Conservation (phyloP, 306 rosid species). For the Albizia julibrissin region DNA sequence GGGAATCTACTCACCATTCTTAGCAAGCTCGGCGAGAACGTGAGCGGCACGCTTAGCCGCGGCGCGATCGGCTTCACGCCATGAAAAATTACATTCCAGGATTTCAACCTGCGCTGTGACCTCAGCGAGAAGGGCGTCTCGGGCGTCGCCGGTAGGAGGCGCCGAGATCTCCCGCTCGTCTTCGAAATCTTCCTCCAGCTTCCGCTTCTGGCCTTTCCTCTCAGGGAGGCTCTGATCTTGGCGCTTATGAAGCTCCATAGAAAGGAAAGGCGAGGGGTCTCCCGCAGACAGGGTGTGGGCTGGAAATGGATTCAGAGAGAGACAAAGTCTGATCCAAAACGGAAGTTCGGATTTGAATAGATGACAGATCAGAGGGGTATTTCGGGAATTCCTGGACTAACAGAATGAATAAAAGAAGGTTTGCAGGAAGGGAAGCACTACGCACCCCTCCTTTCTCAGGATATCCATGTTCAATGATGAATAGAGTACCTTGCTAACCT, state of each 20-base stretch:
- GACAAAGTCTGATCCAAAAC: slow-evolving; percentile 44
- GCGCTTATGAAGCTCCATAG: slow-evolving; percentile 76
- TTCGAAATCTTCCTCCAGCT: slow-evolving; percentile 72
- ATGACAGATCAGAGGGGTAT: slow-evolving; percentile 44
- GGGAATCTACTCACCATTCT: slow-evolving; percentile 64
- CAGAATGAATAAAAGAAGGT: no score
- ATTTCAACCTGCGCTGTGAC: slow-evolving; percentile 63
- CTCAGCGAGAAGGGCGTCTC: slow-evolving; percentile 60
- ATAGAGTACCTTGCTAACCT: no score
- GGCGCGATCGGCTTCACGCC: slow-evolving; percentile 85
- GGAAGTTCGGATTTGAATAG: slow-evolving; percentile 42
- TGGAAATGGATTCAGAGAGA: slow-evolving; percentile 16
- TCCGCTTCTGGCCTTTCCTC: slow-evolving; percentile 95
- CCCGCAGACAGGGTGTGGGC: slow-evolving; percentile 36
- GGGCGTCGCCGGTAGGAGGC: slow-evolving; percentile 71
- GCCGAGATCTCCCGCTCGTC: slow-evolving; percentile 68
- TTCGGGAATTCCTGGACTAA: slow-evolving; percentile 19
- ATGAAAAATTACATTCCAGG: slow-evolving; percentile 73
- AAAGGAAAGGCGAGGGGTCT: slow-evolving; percentile 33
- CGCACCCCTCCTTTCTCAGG: no score
- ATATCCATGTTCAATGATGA: no score
- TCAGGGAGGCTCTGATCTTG: slow-evolving; percentile 66
- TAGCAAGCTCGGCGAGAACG: slow-evolving; percentile 95
- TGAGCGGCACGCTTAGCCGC: slow-evolving; percentile 96
- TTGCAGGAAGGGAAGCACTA: no score